A percentile compares a stretch with the other conserved stretches of the same genome.
phyloP scores from a whole-genome alignment of 768 basidiomycete species.

The Trametes coccinea region DNA sequence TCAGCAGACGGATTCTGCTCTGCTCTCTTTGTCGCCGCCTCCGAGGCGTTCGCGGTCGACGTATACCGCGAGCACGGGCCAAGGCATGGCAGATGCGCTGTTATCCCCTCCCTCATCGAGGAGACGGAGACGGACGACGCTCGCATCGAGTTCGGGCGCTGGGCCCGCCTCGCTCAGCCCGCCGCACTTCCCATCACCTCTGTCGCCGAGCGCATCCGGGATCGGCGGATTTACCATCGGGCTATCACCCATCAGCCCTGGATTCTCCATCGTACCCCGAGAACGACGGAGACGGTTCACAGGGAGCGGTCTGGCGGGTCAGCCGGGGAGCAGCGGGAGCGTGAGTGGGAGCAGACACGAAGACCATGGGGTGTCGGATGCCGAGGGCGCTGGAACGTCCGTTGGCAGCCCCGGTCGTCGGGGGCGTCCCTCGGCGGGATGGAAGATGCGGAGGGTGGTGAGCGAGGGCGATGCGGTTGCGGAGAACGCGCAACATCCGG shows the following conservation, averaged over 20 bases:
- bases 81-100: constrained; percentile 1
- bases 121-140: constrained; percentile 19
- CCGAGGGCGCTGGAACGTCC: constrained; percentile 15
- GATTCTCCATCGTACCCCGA: constrained; percentile 66
- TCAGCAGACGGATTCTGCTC: constrained; percentile 26
- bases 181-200: constrained; percentile 19
- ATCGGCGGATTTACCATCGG: constrained; percentile 69
- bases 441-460: constrained; percentile 21
- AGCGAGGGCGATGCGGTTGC: constrained; percentile 22
- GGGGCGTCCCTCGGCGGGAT: background rate
- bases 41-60: constrained; percentile 18
- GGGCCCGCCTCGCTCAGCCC: constrained; percentile 2
- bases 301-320: constrained; percentile 30
- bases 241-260: constrained; percentile 71
- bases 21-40: constrained; percentile 12
- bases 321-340: constrained; percentile 6
- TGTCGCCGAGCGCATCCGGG: constrained; percentile 27
- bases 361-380: background rate
- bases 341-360: background rate
- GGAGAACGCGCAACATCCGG: constrained; percentile 4
- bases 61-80: constrained; percentile 16
- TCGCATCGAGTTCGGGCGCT: constrained; percentile 13
- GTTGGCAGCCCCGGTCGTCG: constrained; percentile 1
- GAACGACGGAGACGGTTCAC: constrained; percentile 49
- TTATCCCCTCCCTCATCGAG: background rate